Conservation (phyloP, 2,329 filamentous ascomycete genomes). For the Talaromyces piceae region DNA sequence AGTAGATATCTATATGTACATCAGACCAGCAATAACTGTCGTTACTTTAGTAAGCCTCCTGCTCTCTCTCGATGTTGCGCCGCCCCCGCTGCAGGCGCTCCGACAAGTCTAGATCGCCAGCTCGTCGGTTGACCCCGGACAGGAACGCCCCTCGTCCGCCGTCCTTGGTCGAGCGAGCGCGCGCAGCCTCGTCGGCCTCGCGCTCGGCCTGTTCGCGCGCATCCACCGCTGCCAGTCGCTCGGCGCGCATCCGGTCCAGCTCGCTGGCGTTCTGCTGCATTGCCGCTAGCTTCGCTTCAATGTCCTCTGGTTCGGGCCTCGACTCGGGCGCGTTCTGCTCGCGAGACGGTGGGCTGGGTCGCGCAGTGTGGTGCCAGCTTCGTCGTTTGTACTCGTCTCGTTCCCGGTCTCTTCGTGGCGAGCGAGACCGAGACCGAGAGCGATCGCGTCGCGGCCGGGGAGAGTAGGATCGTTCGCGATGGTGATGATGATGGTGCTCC, state of each 20-base stretch:
- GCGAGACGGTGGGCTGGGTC: constrained; percentile 9
- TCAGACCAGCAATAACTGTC: too few relatives aligned
- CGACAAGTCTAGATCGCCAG: constrained; percentile 35
- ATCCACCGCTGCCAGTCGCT: constrained; percentile 58
- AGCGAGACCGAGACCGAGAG: constrained; percentile 34
- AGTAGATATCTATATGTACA: too few relatives aligned
- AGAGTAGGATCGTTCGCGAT: constrained; percentile 17
- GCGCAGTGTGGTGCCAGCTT: constrained; percentile 22
- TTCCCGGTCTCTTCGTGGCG: constrained; percentile 21
- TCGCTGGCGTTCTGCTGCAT: constrained; percentile 65
- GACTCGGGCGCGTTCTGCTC: constrained; percentile 9
- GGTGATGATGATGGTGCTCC: constrained; percentile 14
- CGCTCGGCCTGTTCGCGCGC: constrained; percentile 56
- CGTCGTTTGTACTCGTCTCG: constrained; percentile 25
- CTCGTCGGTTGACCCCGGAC: constrained; percentile 54
- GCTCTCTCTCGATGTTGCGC: constrained; percentile 25
- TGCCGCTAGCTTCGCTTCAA: constrained; percentile 59
- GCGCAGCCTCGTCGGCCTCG: constrained; percentile 58
- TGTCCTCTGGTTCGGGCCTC: constrained; percentile 49
- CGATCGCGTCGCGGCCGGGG: constrained; percentile 14
- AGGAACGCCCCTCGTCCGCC: constrained; percentile 60
- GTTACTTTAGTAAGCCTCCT: constrained; percentile 30
- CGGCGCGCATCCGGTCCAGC: constrained; percentile 59
- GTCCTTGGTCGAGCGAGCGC: constrained; percentile 52
- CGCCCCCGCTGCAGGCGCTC: constrained; percentile 35